Base-by-base conservation (phyloP, 805 yeast genomes). In the Lipomyces mesembrius region DNA sequence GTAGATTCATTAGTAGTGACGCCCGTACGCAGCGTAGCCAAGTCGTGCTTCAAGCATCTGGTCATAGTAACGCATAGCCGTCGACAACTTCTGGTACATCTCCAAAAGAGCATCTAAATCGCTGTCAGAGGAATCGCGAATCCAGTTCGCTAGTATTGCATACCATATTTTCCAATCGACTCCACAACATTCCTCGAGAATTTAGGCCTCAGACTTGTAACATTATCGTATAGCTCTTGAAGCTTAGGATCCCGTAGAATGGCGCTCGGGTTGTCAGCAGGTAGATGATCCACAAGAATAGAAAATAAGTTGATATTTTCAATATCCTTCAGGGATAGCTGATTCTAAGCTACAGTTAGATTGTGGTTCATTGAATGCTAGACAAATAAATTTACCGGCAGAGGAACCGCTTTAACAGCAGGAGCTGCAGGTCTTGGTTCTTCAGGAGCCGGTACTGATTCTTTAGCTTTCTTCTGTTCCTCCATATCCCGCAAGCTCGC, bases 401-500 rank as follows among this genome's bases (percentile, higher is more conserved):
- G 34, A n/a, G 57, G 57, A 12, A 6, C 14, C n/a, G 57, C 22
- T 27, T 27, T 9, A 20, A n/a, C 57, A 27, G 34, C 9, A 14
- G 57, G 27, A 57, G 58, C 32, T 58, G 57, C 51, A 62, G 35
- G 55, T 11, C 22, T 5, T 60, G 59, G 51, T 22, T 39, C 57
- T 56, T 67, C 66, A 25, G 71, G 68, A 29, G 56, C 66, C 8
- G 65, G 63, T 12, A 81, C 55, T 9, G 62, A n/a, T 14, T 25
- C 60, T 35, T 64, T 74, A 64, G 72, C 58, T 27, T 54, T 67
- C 64, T 73, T 76, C 56, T 73, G 79, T 39, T 74, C 75, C 70
- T 89, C 85, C 75, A 89, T 82, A 66, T 93, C 98, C 62, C 83
- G 83, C 68, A 95, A 81, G 77, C 97, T 91, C 0, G 97, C 97